These are phyloP conservation scores for Colletotrichum eleusines DNA, from an alignment of 2,329 filamentous ascomycete genomes.

Conservation along the genomic window DNA sequence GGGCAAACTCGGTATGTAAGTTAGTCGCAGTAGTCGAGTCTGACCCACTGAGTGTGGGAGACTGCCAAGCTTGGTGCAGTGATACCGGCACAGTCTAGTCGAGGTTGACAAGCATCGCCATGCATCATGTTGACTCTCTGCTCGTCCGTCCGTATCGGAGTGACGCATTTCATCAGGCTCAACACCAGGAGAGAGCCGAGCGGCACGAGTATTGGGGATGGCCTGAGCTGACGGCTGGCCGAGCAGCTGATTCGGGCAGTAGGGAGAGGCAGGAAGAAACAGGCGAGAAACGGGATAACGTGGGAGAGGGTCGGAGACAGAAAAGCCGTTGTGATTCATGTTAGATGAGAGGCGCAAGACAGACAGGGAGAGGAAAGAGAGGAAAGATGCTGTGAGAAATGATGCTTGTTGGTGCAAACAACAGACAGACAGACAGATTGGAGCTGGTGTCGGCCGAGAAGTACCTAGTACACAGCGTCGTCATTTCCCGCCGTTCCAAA, in stretches of 20 bases:
- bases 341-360: neutral
- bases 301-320: neutral
- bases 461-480: too few relatives aligned
- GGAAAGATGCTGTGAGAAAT: neutral
- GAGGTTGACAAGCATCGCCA: conserved; percentile 21
- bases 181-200: neutral
- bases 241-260: neutral
- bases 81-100: conserved; percentile 22
- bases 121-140: conserved; percentile 13
- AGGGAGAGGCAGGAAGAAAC: conserved; percentile 17
- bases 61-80: neutral
- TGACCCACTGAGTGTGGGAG: neutral
- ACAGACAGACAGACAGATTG: too few relatives aligned
- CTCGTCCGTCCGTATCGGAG: conserved; percentile 19
- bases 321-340: neutral
- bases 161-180: conserved; percentile 3
- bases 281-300: conserved; percentile 24
- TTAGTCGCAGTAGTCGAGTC: conserved; percentile 33
- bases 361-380: neutral
- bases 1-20: conserved; percentile 36
- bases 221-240: neutral
- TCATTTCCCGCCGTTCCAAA: conserved; percentile 18
- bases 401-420: conserved; percentile 19
- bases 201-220: neutral
- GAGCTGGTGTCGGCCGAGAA: neutral